Evolutionary conservation across 2,329 filamentous ascomycete genomes (phyloP), one percentile per base, ranked within the genome.

Genomic region (Fusarium sp.): DNA sequence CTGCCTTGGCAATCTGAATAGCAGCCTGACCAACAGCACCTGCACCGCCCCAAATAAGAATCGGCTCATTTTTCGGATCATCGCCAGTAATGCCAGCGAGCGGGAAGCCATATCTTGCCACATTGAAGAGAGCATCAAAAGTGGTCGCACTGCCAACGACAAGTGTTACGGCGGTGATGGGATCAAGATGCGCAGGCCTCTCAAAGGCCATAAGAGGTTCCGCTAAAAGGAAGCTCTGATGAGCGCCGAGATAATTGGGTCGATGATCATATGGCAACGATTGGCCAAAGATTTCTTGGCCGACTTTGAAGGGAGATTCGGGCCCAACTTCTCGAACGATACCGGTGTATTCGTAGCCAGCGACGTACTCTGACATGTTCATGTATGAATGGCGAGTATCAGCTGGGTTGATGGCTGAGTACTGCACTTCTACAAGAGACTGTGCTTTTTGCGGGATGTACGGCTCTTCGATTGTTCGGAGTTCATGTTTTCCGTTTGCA

Each of bases 351-450:
- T 72, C 69, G 2, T 72, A 72, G 5, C 69, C 69, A 10, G 69
- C 55, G 3, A 72, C 49, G 3, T 57, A 64, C 3, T 65, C 51
- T 2, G 59, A 57, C 59, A 57, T 65, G 2, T 39, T 29, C 63
- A 58, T 55, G n/a, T 49, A 69, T 27, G 52, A 65, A 10, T 72
- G 69, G 1, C 69, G 69, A 3, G 69, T 72, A 16, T 72, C 69
- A 10, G 69, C 69, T 3, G 69, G 69, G 0, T 72, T 72, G n/a
- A 72, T 72, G 8, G 59, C 69, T 0, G 69, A 72, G 21, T 72
- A 72, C 8, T 69, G 59, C 25, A 72, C 69, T n/a, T 72, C 44
- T 14, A 72, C 59, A 7, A 72, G 49, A 1, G 69, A 69, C 1
- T 72, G 69, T 11, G 48, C 55, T 1, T 27, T 16, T 3, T 52